Evolutionary conservation across 805 yeast species (phyloP), one percentile per base, ranked within the genome.

Genomic region (Candida peoriensis): DNA sequence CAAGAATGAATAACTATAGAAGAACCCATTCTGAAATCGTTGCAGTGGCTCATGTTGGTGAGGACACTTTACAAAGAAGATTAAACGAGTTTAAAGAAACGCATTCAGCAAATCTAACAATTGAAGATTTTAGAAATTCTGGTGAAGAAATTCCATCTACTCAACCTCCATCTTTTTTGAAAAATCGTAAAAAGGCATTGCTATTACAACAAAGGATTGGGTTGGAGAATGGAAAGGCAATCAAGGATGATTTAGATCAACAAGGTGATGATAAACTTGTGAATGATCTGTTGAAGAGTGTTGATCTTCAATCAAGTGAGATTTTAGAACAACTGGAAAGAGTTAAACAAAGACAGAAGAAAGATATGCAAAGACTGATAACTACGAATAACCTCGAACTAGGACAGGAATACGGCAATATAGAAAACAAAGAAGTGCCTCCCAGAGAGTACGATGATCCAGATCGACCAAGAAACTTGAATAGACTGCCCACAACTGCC

Each of bases 1-100:
- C 97, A 2, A 73, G 98, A 60, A 94, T 93, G 97, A 93, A 93
- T 61, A 89, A 89, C 54, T 80, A 84, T 55, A 72, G 96, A 53
- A 71, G 97, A 52, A 81, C 95, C 3, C 96, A 90, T 57, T 74
- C 89, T 1, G 97, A 94, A 56, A 81, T 93, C 35, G 97, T 90
- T 13, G 90, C 94, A 0, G 93, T 93, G 7, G 90, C 97, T 2
- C 95, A 87, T 56, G 89, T 93, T 18, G 96, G 96, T 6, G 95
- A 87, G 50, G 93, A 84, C 41, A 94, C 99, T 1, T 70, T 93
- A 31, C 97, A 93, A 55, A 74, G 85, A 45, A 72, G 99, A 46
- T 70, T 93, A 46, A 82, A 82, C 47, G 99, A 93, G 61, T 93
- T 93, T 55, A 80, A 77, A 45, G 68, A 69, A 34, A 88, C 97